Evolutionary conservation across 2,329 filamentous ascomycete genomes (phyloP).

Genomic region (Cytospora paraplurivora): DNA sequence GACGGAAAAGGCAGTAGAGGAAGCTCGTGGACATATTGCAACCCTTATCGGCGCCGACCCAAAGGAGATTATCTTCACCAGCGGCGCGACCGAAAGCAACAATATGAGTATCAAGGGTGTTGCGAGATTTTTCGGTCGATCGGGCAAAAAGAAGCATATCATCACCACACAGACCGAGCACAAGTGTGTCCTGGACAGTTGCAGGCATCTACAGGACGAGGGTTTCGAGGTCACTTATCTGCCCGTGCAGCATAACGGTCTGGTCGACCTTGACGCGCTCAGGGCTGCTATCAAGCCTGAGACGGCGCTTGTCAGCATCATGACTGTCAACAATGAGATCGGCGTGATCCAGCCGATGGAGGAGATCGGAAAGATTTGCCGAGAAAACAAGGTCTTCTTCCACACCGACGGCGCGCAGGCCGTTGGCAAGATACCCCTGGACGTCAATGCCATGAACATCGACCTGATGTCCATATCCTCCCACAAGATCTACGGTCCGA

Average conservation of each 20-base stretch:
- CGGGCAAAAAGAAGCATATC: slow-evolving; percentile 97
- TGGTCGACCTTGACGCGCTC: slow-evolving; percentile 80
- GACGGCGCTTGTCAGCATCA: slow-evolving; percentile 90
- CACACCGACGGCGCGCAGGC: slow-evolving; percentile 96
- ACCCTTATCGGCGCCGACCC: slow-evolving; percentile 88
- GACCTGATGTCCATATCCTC: slow-evolving; percentile 98
- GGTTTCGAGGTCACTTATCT: slow-evolving; percentile 97
- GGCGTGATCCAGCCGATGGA: slow-evolving; percentile 97
- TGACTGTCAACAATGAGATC: slow-evolving; percentile 99
- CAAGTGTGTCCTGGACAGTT: slow-evolving; percentile 98
- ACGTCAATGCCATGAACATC: slow-evolving; percentile 97
- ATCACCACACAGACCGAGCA: slow-evolving; percentile 98
- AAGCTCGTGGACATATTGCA: slow-evolving; percentile 81
- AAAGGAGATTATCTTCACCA: slow-evolving; percentile 99
- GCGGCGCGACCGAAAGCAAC: slow-evolving; percentile 96
- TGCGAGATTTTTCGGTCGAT: slow-evolving; percentile 88
- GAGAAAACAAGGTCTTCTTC: slow-evolving; percentile 93
- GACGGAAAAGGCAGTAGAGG: slow-evolving; percentile 89
- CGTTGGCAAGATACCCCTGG: slow-evolving; percentile 95
- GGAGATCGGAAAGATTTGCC: slow-evolving; percentile 90
- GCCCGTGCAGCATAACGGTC: slow-evolving; percentile 82
- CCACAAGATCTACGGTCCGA: slow-evolving; percentile 98
- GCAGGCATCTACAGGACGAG: slow-evolving; percentile 93
- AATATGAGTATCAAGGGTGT: slow-evolving; percentile 99
- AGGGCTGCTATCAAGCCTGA: slow-evolving; percentile 89